Evolutionary conservation across 73 alveolate genomes (phyloP).

Genomic region (Stentor roeselii): DNA sequence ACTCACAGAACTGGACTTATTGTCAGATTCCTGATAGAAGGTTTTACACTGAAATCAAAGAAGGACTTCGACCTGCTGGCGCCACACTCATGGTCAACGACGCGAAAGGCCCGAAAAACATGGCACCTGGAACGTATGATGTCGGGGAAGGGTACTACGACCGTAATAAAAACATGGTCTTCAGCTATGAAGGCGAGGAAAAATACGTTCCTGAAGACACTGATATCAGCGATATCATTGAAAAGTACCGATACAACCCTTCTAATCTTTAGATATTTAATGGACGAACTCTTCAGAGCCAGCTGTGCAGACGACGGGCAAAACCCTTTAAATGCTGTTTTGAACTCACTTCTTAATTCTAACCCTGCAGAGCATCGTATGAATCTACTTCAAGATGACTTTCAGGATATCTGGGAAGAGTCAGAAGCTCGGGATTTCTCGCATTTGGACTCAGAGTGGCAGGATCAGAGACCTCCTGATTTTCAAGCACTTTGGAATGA

Average conservation of each 20-base stretch:
- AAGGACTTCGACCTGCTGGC: conserved; percentile 81
- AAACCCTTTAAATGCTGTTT: neutral
- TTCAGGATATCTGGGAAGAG: neutral
- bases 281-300: too few species aligned
- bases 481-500: neutral
- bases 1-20: conserved; percentile 66
- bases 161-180: conserved; percentile 70
- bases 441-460: neutral
- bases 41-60: conserved; percentile 75
- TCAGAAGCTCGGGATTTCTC: neutral
- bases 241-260: conserved; percentile 80
- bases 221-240: conserved; percentile 72
- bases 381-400: neutral
- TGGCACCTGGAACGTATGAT: conserved; percentile 86
- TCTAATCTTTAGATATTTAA: conserved; percentile 1
- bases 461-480: neutral
- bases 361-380: neutral
- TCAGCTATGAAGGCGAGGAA: conserved; percentile 67
- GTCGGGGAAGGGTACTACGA: conserved; percentile 89
- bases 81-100: conserved; percentile 67
- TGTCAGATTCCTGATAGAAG: conserved; percentile 74
- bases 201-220: conserved; percentile 66
- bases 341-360: neutral
- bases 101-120: conserved; percentile 53
- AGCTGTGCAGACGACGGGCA: neutral